phyloP scores from a whole-genome alignment of 257 asterid species.

The Primulina tabacum region DNA sequence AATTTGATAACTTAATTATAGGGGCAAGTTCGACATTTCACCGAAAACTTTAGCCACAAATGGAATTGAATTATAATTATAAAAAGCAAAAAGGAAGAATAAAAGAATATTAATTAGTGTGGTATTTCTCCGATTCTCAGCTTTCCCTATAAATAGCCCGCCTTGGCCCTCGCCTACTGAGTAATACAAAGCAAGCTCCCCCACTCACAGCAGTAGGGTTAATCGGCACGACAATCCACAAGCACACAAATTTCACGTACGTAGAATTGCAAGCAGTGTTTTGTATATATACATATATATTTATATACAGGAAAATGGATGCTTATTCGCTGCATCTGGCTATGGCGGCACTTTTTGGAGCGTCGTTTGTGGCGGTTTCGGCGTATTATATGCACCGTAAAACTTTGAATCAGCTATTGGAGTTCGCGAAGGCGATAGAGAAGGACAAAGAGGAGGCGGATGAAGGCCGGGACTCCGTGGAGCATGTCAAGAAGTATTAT shows the following conservation, averaged over 20 bases:
- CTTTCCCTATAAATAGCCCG: conserved; percentile 15
- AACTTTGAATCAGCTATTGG: conserved; percentile 55
- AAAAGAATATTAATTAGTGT: neutral
- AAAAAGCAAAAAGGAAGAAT: too few relatives aligned
- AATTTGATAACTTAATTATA: too few relatives aligned
- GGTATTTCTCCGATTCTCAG: neutral
- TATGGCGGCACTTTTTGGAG: conserved; percentile 70
- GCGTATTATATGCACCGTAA: conserved; percentile 66
- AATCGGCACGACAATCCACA: neutral
- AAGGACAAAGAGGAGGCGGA: conserved; percentile 36
- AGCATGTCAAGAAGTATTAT: conserved; percentile 29
- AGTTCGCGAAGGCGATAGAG: conserved; percentile 55
- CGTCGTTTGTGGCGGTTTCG: conserved; percentile 62
- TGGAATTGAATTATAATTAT: too few relatives aligned
- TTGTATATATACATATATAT: neutral
- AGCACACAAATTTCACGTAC: neutral
- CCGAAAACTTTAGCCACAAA: neutral
- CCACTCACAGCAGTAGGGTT: conserved; percentile 16
- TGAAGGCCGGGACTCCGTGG: conserved; percentile 30
- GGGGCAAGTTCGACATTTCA: too few relatives aligned
- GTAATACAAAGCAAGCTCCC: neutral
- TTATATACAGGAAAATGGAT: conserved; percentile 35
- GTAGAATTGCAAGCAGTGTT: neutral
- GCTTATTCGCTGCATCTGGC: conserved; percentile 52
- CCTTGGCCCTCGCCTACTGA: neutral